Percentiles rank a stretch among this genome's conserved stretches.
Conservation (phyloP, 2,329 filamentous ascomycete species). For the Calonectria pauciramosa region DNA sequence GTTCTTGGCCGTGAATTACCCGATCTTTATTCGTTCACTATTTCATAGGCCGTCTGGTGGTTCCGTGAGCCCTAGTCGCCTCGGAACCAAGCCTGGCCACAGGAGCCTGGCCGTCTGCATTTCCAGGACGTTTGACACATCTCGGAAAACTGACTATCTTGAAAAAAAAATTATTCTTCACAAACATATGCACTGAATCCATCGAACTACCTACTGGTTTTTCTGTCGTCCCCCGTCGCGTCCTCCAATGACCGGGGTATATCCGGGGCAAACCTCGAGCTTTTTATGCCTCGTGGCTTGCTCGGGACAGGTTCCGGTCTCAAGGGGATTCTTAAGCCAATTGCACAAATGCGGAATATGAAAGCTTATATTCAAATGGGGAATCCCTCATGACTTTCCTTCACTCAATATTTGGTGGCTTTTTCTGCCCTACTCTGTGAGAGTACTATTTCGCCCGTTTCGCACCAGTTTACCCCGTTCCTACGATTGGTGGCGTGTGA, state of each 20-base stretch:
- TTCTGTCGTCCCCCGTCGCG: not conserved
- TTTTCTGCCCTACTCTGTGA: not conserved
- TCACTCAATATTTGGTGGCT: not conserved
- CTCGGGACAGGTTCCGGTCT: not conserved
- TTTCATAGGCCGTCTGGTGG: not conserved
- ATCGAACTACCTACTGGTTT: not conserved
- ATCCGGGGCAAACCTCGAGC: not conserved
- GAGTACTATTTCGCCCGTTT: not conserved
- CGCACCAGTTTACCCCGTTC: not conserved
- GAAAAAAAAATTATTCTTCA: no score
- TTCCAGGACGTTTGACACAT: not conserved
- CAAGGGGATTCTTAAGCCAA: not conserved
- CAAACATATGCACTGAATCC: not conserved
- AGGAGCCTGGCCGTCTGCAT: not conserved
- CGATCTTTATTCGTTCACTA: not conserved
- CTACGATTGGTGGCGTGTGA: not conserved
- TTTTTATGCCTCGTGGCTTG: not conserved
- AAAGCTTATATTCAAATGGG: not conserved
- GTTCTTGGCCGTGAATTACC: slow-evolving; percentile 11
- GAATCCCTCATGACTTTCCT: not conserved
- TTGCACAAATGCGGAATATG: not conserved
- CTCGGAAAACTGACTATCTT: no score
- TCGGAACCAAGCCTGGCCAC: not conserved
- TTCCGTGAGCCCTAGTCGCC: slow-evolving; percentile 8
- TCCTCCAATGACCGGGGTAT: not conserved